Evolutionary conservation across 345 rosid genomes (phyloP).

Genomic region (Eucalyptus fibrosa): DNA sequence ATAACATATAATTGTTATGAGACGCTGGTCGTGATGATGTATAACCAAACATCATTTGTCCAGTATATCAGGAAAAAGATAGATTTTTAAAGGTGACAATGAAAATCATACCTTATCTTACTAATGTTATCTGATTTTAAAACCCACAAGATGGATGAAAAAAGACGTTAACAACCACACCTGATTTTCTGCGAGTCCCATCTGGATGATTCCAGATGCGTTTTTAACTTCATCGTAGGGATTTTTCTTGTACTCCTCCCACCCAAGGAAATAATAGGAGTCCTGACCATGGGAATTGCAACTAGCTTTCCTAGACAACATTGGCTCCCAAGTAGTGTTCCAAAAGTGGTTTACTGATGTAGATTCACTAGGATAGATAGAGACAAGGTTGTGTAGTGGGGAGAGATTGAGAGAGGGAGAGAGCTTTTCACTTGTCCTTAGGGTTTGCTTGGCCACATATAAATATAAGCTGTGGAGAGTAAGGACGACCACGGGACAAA

Average conservation of each 20-base stretch:
- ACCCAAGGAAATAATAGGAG: constrained; percentile 79
- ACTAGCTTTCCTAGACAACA: constrained; percentile 62
- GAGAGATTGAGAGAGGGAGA: background rate
- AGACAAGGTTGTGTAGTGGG: background rate
- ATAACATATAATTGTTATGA: background rate
- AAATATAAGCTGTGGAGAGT: background rate
- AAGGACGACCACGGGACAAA: background rate
- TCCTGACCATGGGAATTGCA: constrained; percentile 65
- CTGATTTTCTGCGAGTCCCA: constrained; percentile 97
- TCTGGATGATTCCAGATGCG: constrained; percentile 72
- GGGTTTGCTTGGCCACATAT: background rate
- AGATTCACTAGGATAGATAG: background rate
- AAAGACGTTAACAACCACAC: constrained; percentile 6
- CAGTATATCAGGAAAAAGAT: background rate
- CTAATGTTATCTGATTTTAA: background rate
- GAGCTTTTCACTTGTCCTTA: background rate
- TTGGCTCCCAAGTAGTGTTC: background rate
- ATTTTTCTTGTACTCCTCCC: constrained; percentile 62
- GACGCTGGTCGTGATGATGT: background rate
- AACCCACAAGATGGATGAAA: background rate
- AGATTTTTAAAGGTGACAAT: background rate
- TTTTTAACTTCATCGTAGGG: constrained; percentile 46
- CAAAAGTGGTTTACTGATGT: background rate
- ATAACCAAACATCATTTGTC: background rate
- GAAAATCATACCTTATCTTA: background rate